Evolutionary conservation across 192 early-diverging fungal species (phyloP).

Genomic region (Allomyces macrogynus): DNA sequence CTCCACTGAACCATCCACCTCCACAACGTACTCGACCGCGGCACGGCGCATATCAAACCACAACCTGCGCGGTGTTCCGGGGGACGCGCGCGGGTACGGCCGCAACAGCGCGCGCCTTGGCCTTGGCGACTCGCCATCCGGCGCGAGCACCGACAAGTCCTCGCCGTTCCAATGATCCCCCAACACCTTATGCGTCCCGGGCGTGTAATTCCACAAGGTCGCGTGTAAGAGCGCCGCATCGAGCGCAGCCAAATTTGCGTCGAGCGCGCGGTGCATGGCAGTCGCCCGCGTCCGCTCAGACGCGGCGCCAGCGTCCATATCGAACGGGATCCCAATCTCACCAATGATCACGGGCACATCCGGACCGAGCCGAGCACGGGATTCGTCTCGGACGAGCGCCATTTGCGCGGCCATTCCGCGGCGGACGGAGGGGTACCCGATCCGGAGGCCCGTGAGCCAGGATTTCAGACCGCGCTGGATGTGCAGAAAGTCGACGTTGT

Average conservation of each 20-base stretch:
- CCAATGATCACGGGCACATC: constrained; percentile 22
- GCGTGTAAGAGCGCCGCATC: constrained; percentile 23
- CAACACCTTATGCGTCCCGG: constrained; percentile 22
- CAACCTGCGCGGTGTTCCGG: neutral
- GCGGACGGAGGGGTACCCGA: constrained; percentile 25
- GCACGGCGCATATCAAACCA: neutral
- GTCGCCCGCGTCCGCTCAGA: constrained; percentile 8
- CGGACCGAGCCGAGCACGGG: constrained; percentile 15
- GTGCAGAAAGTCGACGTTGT: constrained; percentile 27
- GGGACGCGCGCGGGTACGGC: neutral
- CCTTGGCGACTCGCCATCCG: neutral
- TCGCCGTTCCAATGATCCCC: constrained; percentile 36
- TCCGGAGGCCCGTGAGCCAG: constrained; percentile 15
- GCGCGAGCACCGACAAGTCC: constrained; percentile 16
- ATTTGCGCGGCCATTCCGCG: constrained; percentile 30
- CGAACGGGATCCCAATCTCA: constrained; percentile 33
- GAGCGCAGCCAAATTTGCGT: constrained; percentile 24
- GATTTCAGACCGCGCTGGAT: neutral
- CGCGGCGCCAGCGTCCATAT: constrained; percentile 15
- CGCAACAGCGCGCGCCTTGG: neutral
- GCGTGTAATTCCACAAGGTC: constrained; percentile 33
- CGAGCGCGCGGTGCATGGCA: constrained; percentile 19
- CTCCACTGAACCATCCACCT: neutral
- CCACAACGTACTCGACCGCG: neutral
- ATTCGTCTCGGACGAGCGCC: constrained; percentile 20